Evolutionary conservation across 1,139 yeast genomes (phyloP).

Genomic region (Nakaseomyces glabratus): DNA sequence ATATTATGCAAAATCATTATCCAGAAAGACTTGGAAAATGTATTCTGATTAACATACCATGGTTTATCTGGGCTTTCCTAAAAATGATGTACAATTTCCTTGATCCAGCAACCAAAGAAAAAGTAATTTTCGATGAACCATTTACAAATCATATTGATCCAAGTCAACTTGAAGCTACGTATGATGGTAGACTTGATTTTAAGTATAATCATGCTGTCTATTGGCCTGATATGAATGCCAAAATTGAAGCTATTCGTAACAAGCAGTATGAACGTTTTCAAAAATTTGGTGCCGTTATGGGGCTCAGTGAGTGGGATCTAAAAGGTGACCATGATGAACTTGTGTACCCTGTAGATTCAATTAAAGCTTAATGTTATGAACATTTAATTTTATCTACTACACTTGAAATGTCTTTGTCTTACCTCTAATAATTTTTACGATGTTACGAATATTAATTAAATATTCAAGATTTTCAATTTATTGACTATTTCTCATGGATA

Average conservation of each 20-base stretch:
- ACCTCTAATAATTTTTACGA: too few species aligned
- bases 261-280: constrained; percentile 50
- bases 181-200: constrained; percentile 72
- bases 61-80: constrained; percentile 79
- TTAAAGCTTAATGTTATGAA: neutral
- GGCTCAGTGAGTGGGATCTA: constrained; percentile 70
- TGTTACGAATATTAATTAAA: too few species aligned
- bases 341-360: constrained; percentile 33
- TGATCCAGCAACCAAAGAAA: constrained; percentile 84
- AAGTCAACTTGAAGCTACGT: constrained; percentile 68
- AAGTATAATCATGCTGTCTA: constrained; percentile 66
- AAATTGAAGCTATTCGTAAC: constrained; percentile 45
- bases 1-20: constrained; percentile 82
- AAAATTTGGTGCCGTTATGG: constrained; percentile 57
- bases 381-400: too few species aligned
- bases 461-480: too few species aligned
- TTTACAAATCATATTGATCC: constrained; percentile 70
- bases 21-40: constrained; percentile 90
- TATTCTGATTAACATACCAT: constrained; percentile 76
- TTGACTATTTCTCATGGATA: too few species aligned
- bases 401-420: too few species aligned
- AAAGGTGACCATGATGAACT: constrained; percentile 45
- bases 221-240: constrained; percentile 61
- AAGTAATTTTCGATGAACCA: constrained; percentile 79
- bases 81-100: constrained; percentile 83